phyloP scores from a whole-genome alignment of 2,329 filamentous ascomycete genomes.

The Cladosporium phlei region DNA sequence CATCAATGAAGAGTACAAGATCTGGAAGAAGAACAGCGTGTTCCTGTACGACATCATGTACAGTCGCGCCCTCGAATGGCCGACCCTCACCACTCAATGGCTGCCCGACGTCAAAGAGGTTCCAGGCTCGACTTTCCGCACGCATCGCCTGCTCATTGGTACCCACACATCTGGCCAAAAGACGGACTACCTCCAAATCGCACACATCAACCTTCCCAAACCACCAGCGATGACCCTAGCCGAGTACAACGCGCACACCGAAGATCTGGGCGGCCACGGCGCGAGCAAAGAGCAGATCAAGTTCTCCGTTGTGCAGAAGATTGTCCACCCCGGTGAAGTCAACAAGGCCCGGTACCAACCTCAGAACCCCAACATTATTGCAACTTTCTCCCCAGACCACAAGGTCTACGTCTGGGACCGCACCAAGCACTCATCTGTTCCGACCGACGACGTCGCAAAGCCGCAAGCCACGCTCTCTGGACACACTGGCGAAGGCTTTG shows the following conservation, averaged over 20 bases:
- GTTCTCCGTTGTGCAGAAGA: conserved; percentile 90
- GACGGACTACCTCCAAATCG: conserved; percentile 90
- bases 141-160: conserved; percentile 85
- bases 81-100: conserved; percentile 96
- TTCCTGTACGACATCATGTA: conserved; percentile 98
- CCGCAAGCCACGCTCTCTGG: conserved; percentile 82
- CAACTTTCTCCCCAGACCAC: conserved; percentile 83
- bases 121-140: conserved; percentile 78
- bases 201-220: conserved; percentile 88
- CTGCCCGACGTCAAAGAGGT: conserved; percentile 86
- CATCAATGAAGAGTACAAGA: conserved; percentile 99
- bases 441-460: conserved; percentile 59
- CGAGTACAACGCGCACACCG: conserved; percentile 81
- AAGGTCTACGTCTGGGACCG: conserved; percentile 91
- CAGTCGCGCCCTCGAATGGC: conserved; percentile 92
- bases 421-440: conserved; percentile 81
- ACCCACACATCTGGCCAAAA: conserved; percentile 87
- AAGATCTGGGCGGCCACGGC: conserved; percentile 91
- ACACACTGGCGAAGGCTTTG: conserved; percentile 85
- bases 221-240: conserved; percentile 65
- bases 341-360: conserved; percentile 98
- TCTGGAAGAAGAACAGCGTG: conserved; percentile 99
- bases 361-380: conserved; percentile 94
- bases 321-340: conserved; percentile 92
- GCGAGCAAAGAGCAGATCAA: conserved; percentile 72